Percentiles rank a stretch among this genome's conserved stretches.
Evolutionary conservation across 352 stramenopile species (phyloP).

Genomic region (Phytophthora pisi): DNA sequence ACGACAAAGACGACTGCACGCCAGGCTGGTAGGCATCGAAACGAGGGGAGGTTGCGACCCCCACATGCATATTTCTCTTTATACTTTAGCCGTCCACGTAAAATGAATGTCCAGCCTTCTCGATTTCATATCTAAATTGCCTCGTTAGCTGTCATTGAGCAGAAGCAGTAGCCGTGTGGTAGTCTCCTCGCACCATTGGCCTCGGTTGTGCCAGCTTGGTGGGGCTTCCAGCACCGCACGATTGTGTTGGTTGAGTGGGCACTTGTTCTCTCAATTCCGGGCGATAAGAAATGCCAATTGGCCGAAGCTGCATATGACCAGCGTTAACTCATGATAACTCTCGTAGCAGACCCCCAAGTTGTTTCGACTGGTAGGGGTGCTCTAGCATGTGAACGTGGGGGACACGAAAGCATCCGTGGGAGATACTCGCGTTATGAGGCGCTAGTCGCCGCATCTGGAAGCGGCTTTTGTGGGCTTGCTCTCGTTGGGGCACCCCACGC

Average conservation of each 20-base stretch:
- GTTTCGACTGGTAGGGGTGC: not conserved
- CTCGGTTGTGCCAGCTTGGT: not conserved
- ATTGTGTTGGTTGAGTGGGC: not conserved
- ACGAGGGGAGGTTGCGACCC: not conserved
- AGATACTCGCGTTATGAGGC: constrained; percentile 7
- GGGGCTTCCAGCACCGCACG: not conserved
- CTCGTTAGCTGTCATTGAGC: not conserved
- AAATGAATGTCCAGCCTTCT: not conserved
- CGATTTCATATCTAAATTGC: not conserved
- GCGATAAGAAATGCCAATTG: constrained; percentile 15
- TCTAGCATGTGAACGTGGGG: constrained; percentile 11
- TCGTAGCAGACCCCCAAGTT: not conserved
- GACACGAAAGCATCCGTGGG: not conserved
- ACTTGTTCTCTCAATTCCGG: not conserved
- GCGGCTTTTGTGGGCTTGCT: constrained; percentile 6
- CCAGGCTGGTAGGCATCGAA: constrained; percentile 8
- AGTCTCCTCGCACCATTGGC: not conserved
- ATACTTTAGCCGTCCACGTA: constrained; percentile 2
- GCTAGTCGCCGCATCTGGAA: constrained; percentile 11
- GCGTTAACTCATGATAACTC: not conserved
- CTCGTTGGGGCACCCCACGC: not conserved
- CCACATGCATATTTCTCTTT: not conserved
- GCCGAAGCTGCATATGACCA: not conserved
- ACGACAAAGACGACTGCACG: constrained; percentile 17
- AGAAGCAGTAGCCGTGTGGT: not conserved